Percentiles rank a stretch among this genome's conserved stretches.
Conservation (phyloP, 2,329 filamentous ascomycete genomes). For the Metarhizium anisopliae region DNA sequence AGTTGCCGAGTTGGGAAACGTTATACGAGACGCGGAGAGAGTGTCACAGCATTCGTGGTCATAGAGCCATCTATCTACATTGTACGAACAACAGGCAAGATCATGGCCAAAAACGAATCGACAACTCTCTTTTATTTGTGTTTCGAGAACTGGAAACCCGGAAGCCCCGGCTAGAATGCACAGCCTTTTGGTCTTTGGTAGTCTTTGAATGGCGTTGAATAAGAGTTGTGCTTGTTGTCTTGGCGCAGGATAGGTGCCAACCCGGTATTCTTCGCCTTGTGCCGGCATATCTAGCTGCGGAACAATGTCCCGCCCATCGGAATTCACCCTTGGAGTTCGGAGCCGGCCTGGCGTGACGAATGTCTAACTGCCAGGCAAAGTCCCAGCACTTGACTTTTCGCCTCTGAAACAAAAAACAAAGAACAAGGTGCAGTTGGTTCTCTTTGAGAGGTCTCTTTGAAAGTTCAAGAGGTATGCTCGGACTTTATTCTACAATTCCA, state of each 20-base stretch:
- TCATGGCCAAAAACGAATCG: neutral
- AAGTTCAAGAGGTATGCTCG: too few species aligned
- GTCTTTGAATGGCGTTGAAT: neutral
- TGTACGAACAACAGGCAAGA: neutral
- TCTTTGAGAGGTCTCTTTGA: too few species aligned
- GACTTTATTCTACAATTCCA: too few species aligned
- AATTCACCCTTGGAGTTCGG: neutral
- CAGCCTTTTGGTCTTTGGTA: neutral
- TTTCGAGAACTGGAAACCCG: too few species aligned
- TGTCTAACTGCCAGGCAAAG: neutral
- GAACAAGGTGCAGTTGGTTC: too few species aligned
- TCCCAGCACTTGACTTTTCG: too few species aligned
- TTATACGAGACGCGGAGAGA: neutral
- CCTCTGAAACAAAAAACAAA: too few species aligned
- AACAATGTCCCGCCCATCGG: neutral
- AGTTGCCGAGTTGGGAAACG: neutral
- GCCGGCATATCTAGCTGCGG: conserved; percentile 3
- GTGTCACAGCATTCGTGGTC: too few species aligned
- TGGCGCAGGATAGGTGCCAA: neutral
- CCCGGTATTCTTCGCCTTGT: conserved; percentile 7
- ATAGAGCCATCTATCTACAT: too few species aligned
- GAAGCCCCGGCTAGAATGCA: neutral
- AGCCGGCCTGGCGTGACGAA: neutral
- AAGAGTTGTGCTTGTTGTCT: neutral
- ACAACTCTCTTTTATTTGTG: neutral